Conservation (phyloP, 257 asterid genomes). For the Echium plantagineum region DNA sequence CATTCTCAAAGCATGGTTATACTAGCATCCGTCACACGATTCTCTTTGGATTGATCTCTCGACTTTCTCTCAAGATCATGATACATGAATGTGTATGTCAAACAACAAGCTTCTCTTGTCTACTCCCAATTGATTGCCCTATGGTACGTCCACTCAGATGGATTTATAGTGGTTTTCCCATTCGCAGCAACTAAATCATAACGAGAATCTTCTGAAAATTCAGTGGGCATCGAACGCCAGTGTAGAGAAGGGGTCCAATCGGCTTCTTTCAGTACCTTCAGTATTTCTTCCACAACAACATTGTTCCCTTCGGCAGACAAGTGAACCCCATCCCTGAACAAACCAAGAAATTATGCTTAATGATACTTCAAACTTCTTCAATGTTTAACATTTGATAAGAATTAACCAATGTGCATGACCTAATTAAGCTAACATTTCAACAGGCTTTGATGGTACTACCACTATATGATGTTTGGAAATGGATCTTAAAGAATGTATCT, state of each 20-base stretch:
- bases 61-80: not conserved
- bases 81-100: too few species aligned
- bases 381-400: too few species aligned
- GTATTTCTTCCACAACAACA: conserved; percentile 80
- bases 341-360: not conserved
- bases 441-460: too few species aligned
- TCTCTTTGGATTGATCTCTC: not conserved
- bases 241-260: conserved; percentile 78
- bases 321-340: conserved; percentile 74
- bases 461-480: too few species aligned
- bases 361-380: too few species aligned
- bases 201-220: conserved; percentile 68
- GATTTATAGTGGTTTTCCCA: conserved; percentile 73
- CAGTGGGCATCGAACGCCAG: conserved; percentile 78
- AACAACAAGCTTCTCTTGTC: not conserved
- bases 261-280: conserved; percentile 73
- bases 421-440: too few species aligned
- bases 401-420: too few species aligned
- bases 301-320: conserved; percentile 76
- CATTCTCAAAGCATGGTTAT: too few species aligned
- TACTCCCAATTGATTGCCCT: conserved; percentile 62
- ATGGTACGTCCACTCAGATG: conserved; percentile 79
- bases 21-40: too few species aligned
- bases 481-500: too few species aligned
- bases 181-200: conserved; percentile 67